Conservation (phyloP, 176 grass and related monocot species). For the Cenchrus americanus region DNA sequence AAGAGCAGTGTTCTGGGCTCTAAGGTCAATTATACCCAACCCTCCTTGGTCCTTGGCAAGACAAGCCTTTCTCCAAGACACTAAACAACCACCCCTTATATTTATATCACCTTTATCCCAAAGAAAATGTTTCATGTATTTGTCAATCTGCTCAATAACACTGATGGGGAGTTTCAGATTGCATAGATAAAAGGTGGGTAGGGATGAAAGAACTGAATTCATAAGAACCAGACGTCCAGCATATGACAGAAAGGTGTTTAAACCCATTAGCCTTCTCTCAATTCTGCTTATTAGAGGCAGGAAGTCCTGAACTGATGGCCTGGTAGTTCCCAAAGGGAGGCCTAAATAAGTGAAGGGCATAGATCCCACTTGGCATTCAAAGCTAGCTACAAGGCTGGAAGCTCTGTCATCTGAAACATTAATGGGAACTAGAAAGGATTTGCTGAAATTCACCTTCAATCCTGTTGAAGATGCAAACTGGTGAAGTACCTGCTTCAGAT, state of each 20-base stretch:
- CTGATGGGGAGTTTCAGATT: fast-evolving
- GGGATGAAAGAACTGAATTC: not conserved
- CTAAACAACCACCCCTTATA: not conserved
- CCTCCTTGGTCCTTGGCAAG: not conserved
- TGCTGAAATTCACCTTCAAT: not conserved
- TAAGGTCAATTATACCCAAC: not conserved
- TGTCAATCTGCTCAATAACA: not conserved
- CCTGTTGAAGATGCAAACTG: not conserved
- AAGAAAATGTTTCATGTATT: not conserved
- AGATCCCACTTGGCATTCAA: not conserved
- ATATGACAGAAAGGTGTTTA: not conserved
- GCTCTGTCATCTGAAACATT: not conserved
- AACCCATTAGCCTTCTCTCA: not conserved
- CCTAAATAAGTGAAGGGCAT: not conserved
- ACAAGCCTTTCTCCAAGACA: not conserved
- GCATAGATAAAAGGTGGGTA: not conserved
- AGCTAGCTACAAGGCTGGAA: too few relatives aligned
- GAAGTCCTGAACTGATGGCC: not conserved
- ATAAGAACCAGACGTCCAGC: not conserved
- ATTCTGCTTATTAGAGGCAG: not conserved
- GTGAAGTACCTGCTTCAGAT: not conserved
- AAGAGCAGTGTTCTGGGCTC: not conserved
- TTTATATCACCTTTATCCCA: not conserved
- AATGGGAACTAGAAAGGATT: not conserved
- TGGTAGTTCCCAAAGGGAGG: not conserved